Percentiles rank a stretch among this genome's conserved stretches.
Evolutionary conservation across 352 stramenopile species (phyloP).

Genomic region (Achlya hypogyna): DNA sequence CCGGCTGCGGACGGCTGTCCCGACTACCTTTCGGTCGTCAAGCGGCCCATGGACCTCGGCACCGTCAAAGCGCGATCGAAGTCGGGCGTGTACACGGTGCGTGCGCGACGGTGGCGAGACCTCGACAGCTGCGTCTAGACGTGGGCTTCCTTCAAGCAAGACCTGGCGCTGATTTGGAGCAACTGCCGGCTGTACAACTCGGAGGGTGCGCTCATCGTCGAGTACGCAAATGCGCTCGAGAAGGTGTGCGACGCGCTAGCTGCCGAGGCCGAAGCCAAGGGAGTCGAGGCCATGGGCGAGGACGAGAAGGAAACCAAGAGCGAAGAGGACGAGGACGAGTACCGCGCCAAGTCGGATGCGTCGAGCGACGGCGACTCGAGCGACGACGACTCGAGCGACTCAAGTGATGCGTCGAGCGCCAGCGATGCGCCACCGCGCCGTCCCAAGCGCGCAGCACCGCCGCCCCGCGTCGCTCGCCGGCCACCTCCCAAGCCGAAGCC

Average conservation of each 20-base stretch:
- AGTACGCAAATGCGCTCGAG: constrained; percentile 60
- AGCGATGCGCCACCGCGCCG: not conserved
- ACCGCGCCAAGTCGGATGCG: not conserved
- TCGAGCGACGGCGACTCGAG: constrained; percentile 26
- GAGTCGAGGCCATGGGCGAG: constrained; percentile 42
- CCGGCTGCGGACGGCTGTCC: constrained; percentile 71
- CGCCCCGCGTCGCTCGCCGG: too few relatives aligned
- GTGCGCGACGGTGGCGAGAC: not conserved
- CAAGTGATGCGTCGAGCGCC: too few relatives aligned
- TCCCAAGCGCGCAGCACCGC: not conserved
- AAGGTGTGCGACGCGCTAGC: constrained; percentile 24
- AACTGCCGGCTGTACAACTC: constrained; percentile 81
- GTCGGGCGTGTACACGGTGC: constrained; percentile 56
- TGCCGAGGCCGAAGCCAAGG: constrained; percentile 34
- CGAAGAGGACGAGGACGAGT: constrained; percentile 9
- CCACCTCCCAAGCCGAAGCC: not conserved
- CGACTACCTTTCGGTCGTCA: constrained; percentile 74
- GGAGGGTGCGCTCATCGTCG: constrained; percentile 58
- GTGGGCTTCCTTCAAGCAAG: constrained; percentile 68
- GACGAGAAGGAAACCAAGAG: constrained; percentile 2
- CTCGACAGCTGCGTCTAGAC: constrained; percentile 26
- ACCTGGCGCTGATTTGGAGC: constrained; percentile 71
- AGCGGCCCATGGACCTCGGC: constrained; percentile 78
- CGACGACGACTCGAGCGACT: constrained; percentile 22
- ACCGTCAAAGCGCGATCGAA: constrained; percentile 62